Base-by-base conservation (phyloP, 2,329 filamentous ascomycete genomes). In the Trichoderma gracile region DNA sequence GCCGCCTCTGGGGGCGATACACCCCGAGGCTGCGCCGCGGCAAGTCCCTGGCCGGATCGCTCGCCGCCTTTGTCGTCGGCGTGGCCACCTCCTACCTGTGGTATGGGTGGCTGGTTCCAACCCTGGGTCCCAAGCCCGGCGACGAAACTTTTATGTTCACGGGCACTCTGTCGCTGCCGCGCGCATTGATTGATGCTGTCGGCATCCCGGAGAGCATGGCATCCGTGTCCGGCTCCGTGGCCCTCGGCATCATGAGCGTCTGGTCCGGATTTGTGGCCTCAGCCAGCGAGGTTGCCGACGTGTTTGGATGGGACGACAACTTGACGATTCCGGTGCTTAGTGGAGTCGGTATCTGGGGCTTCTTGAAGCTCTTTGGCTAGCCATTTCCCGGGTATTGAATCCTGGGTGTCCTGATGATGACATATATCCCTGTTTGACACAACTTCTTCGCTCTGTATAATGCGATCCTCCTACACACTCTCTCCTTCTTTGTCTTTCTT, bases 291-390 rank as follows among this genome's bases (percentile, higher is more conserved):
- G 90, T 94, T 17, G 83, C 97, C 52, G 93, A 99, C 78, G 73
- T 98, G 0, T 97, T 93, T 75, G 92, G 93, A 54, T 93, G 92
- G 90, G 95, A 99, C 73, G 95, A 99, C 78, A 99, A 99, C 77
- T 81, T 99, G 71, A 98, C 94, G 56, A 99, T 99, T 76, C 95
- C 95, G 2, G 87, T 96, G 27, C 82, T 99, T 56, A 97, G 92
- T 74, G 93, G 93, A 25, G 78, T 92, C 52, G 93, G 93, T 7
- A 87, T 99, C 67, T 97, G 91, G 89, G 90, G 89, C 0, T 97
- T 99, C 76, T 82, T 98, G 71, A 96, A 91, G 79, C 76, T 93
- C 55, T 97, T 97, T 82, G 89, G 89, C 60, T 87, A 80, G 75
- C 23, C 19, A 30, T 53, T 23, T 19, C 33, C 19, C 27, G 19